Conservation (phyloP, 2,329 filamentous ascomycete genomes). For the Domatiomyces globalis region DNA sequence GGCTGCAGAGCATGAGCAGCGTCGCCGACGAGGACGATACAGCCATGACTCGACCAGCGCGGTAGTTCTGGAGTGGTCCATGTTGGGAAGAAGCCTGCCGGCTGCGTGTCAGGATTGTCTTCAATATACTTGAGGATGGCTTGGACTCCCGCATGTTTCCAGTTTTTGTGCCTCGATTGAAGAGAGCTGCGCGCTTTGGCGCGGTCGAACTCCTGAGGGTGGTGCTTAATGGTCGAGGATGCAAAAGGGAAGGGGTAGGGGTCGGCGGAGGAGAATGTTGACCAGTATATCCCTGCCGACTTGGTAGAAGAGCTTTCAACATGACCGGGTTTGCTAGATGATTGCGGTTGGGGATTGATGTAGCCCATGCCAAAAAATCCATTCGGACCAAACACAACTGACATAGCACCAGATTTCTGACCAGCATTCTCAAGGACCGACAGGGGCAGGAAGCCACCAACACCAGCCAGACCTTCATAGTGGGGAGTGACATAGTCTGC, state of each 20-base stretch:
- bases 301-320: too few relatives aligned
- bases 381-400: conserved; percentile 33
- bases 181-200: conserved; percentile 16
- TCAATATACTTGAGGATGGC: conserved; percentile 27
- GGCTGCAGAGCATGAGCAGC: conserved; percentile 43
- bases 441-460: conserved; percentile 33
- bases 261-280: conserved; percentile 20
- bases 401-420: conserved; percentile 24
- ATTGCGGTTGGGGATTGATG: conserved; percentile 7
- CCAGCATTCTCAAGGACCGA: conserved; percentile 22
- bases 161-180: conserved; percentile 28
- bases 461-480: conserved; percentile 31
- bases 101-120: conserved; percentile 13
- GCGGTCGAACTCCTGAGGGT: conserved; percentile 7
- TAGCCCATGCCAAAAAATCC: conserved; percentile 39
- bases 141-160: conserved; percentile 33
- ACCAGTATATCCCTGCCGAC: conserved; percentile 31
- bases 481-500: conserved; percentile 20
- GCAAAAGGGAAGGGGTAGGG: conserved; percentile 4
- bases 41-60: conserved; percentile 31
- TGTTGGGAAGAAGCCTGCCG: conserved; percentile 33
- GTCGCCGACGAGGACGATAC: conserved; percentile 42
- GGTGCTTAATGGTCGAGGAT: background rate
- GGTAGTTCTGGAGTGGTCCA: conserved; percentile 36
- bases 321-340: too few relatives aligned